Base-by-base conservation (phyloP, 2,329 filamentous ascomycete species). In the Aspergillus piperis region DNA sequence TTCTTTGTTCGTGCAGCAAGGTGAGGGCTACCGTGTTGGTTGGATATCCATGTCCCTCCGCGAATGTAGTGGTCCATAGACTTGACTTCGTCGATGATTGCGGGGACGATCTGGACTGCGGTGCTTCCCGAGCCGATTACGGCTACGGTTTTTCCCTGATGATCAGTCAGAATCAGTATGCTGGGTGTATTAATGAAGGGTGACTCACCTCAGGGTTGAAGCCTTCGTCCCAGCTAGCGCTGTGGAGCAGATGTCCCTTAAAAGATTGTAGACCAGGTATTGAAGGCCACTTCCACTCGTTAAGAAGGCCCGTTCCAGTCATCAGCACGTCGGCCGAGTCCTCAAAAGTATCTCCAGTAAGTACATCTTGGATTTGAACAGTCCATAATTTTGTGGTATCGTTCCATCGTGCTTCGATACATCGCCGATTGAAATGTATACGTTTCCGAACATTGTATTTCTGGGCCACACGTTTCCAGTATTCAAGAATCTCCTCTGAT, bases 11-110 rank as follows among this genome's bases (percentile, higher is more conserved):
- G 23, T 23, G 47, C 13, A 7, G 55, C 47, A 11, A 58, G 47
- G 17, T 36, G 25, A 8, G 50, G 32, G 42, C 42, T 23, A 6
- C 55, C 55, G 13, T 49, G 47, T 17, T 58, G 55, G 32, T 13
- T 41, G 3, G 55, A 49, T n/a, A 58, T 58, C 47, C 55, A 58
- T 11, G 55, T 58, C 30, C 38, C 39, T 11, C 55, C 55, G 11
- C 55, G 55, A 30, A 58, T n/a, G 21, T 58, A 58, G 32, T 52
- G 55, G 30, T 58, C 55, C 55, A 58, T 58, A 10, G n/a, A 21
- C n/a, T 58, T 30, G 36, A 58, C 55, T 17, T 27, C 32, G 44
- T 58, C 48, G 7, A 58, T 15, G 2, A 52, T 17, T 17, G 48
- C 55, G 13, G 55, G 55, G 5, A 52, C 55, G 3, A 52, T 58